phyloP scores from a whole-genome alignment of 2,329 filamentous ascomycete genomes.

The Penicillium sp. region DNA sequence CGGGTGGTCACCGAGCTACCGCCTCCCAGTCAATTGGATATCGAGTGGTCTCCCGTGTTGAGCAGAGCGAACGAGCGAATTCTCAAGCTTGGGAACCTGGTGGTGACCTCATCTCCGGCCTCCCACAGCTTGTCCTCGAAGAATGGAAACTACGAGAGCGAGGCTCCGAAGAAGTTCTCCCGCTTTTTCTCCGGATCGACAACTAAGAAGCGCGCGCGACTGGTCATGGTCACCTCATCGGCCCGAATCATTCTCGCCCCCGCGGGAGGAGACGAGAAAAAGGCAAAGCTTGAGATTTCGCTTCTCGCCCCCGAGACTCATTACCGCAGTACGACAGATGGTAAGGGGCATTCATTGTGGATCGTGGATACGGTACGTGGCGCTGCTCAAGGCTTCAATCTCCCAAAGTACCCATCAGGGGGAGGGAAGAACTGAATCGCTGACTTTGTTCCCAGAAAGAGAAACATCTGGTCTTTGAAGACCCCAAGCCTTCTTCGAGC shows the following conservation, averaged over 20 bases:
- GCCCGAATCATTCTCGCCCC: slow-evolving; percentile 85
- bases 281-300: slow-evolving; percentile 87
- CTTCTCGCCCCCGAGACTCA: slow-evolving; percentile 67
- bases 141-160: slow-evolving; percentile 57
- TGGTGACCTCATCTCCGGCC: slow-evolving; percentile 73
- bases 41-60: slow-evolving; percentile 96
- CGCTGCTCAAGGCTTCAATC: not conserved
- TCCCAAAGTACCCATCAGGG: too few species aligned
- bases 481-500: slow-evolving; percentile 66
- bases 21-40: slow-evolving; percentile 92
- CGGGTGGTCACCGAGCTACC: slow-evolving; percentile 90
- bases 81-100: slow-evolving; percentile 83
- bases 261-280: slow-evolving; percentile 90
- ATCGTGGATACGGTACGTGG: slow-evolving; percentile 82
- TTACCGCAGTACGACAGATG: slow-evolving; percentile 74
- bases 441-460: slow-evolving; percentile 57
- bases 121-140: slow-evolving; percentile 68
- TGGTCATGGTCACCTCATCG: slow-evolving; percentile 92
- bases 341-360: slow-evolving; percentile 84
- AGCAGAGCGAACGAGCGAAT: slow-evolving; percentile 90
- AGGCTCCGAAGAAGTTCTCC: slow-evolving; percentile 74
- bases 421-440: slow-evolving; percentile 1
- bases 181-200: slow-evolving; percentile 89
- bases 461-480: slow-evolving; percentile 88
- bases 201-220: slow-evolving; percentile 83